Base-by-base conservation (phyloP, 2,329 filamentous ascomycete species). In the Pyrenophora graminea region DNA sequence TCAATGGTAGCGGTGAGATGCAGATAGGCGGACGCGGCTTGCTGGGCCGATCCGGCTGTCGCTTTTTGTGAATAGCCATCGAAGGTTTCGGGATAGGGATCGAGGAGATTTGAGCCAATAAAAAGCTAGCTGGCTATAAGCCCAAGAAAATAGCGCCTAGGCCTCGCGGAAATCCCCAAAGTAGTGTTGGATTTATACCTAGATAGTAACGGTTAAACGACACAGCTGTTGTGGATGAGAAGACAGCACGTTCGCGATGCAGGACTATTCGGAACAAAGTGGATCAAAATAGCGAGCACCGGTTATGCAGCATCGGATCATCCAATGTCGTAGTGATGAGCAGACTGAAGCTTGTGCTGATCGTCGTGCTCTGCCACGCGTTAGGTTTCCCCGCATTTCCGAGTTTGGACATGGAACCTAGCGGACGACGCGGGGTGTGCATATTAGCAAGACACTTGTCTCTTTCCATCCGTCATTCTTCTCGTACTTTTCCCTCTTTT, bases 331-430 rank as follows among this genome's bases (percentile, higher is more conserved):
- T 40, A 25, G n/a, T 25, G 12, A 32, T 40, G 25, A 21, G 45
- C 39, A 32, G 39, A 44, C n/a, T 23, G 30, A 31, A 44, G 27
- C 27, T 34, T 48, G 34, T 17, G 50, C 42, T 30, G 32, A 49
- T 36, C 40, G 31, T 37, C 31, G 23, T 55, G 34, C 44, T 51
- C 39, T 55, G 55, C 30, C 45, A 55, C 53, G 50, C 56, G 43
- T 59, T 59, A 56, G 58, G 45, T 40, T 61, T 67, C 66, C 67
- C 67, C 66, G 67, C 66, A 68, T 56, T 59, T 53, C 51, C 52
- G 27, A 42, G 45, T 55, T 41, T 31, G 54, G 52, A 56, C 58
- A 56, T 60, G 53, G 62, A 61, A 52, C 55, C 51, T 48, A 46
- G 48, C 44, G 39, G 21, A 53, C 56, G 39, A 56, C 53, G 68